Evolutionary conservation across 805 yeast genomes (phyloP), one percentile per base, ranked within the genome.

Genomic region (Cyberlindnera japonica): DNA sequence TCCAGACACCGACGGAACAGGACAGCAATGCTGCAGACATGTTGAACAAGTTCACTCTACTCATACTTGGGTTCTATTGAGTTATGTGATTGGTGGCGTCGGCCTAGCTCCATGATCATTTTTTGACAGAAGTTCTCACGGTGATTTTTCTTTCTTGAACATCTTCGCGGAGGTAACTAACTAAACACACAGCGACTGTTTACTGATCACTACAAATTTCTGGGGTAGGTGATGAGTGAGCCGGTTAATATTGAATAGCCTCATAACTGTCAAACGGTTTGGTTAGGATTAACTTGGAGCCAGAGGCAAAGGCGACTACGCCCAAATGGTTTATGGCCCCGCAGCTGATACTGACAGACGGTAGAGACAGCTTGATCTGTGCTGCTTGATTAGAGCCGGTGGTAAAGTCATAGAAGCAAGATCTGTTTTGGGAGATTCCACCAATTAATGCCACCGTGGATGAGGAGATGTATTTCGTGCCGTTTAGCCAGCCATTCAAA

Each of bases 1-100:
- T 65, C 50, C 72, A 74, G 3, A 71, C 64, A 3, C 80, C 79
- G 4, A 63, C 67, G 7, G 58, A 49, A 4, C 57, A 46, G 3
- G 58, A 45, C 18, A 57, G 47, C 33, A 52, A 21, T 9, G 53
- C 33, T 3, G 54, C 56, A 3, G 61, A 54, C 26, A 50, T 35
- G 45, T 57, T 57, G 45, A 57, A 57, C 38, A 51, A 16, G 38
- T 57, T 55, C n/a, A 57, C 41, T 47, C 59, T 44, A n/a, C 57
- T 45, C 57, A 53, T 54, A n/a, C 6, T 38, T 31, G 22, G 28
- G n/a, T 12, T 15, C n/a, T n/a, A n/a, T n/a, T n/a, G n/a, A n/a
- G n/a, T n/a, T n/a, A n/a, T n/a, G n/a, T n/a, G n/a, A n/a, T n/a
- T n/a, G n/a, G n/a, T n/a, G n/a, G n/a, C n/a, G n/a, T n/a, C n/a